phyloP scores from a whole-genome alignment of 139 green algal species.

The Volvox reticuliferus region DNA sequence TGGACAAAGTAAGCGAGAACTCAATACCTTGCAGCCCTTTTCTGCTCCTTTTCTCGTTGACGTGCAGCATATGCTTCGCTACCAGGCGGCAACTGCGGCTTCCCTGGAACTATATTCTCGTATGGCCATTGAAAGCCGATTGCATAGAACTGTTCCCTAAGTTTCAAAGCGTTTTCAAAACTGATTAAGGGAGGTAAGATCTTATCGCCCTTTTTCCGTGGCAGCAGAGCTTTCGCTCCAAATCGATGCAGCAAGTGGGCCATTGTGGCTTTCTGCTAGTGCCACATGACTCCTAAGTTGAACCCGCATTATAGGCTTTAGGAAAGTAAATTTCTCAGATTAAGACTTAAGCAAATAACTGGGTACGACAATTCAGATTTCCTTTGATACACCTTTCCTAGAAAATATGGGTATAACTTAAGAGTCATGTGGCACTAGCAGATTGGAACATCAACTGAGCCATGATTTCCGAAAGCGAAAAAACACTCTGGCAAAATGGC shows the following conservation, averaged over 20 bases:
- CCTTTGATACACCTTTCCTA: too few relatives aligned
- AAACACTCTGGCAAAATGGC: too few relatives aligned
- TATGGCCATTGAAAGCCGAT: neutral
- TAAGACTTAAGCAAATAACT: too few relatives aligned
- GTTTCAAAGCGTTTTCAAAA: neutral
- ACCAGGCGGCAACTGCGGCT: neutral
- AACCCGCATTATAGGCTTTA: too few relatives aligned
- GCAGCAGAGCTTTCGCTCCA: neutral
- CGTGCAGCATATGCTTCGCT: neutral
- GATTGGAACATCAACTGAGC: too few relatives aligned
- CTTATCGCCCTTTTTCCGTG: neutral
- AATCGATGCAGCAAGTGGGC: constrained; percentile 19
- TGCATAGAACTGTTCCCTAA: constrained; percentile 28
- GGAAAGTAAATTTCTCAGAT: too few relatives aligned
- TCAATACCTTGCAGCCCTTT: neutral
- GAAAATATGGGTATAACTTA: too few relatives aligned
- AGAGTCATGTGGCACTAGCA: too few relatives aligned
- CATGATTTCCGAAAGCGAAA: too few relatives aligned
- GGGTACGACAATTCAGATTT: too few relatives aligned
- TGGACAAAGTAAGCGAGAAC: neutral
- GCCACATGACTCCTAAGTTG: too few relatives aligned
- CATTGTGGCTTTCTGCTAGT: neutral
- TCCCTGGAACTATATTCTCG: constrained; percentile 15
- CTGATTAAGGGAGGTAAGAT: constrained; percentile 11
- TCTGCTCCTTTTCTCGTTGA: neutral